These are phyloP conservation scores for Whalleya microplaca DNA, from an alignment of 2,329 filamentous ascomycete species.

Conservation along the genomic window DNA sequence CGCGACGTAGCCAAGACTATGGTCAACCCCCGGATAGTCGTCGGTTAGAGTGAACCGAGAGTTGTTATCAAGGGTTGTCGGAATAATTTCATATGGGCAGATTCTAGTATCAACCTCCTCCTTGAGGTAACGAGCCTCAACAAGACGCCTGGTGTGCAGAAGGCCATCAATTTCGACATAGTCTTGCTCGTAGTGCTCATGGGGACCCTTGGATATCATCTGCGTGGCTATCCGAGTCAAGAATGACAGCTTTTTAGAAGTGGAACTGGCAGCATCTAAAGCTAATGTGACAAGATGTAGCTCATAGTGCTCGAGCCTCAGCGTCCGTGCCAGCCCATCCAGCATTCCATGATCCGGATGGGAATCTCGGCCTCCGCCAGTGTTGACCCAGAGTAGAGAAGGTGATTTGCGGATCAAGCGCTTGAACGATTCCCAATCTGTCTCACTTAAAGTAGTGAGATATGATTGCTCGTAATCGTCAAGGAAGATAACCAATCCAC, in stretches of 20 bases:
- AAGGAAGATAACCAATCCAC: too few species aligned
- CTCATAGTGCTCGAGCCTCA: constrained; percentile 6
- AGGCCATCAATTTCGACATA: constrained; percentile 13
- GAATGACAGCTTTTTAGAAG: too few species aligned
- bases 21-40: too few species aligned
- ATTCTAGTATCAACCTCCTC: not conserved
- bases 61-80: too few species aligned
- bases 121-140: constrained; percentile 8
- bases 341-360: constrained; percentile 4
- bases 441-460: too few species aligned
- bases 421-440: constrained; percentile 2
- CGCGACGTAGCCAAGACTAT: too few species aligned
- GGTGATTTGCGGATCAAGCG: not conserved
- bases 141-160: constrained; percentile 13
- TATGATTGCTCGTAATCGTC: too few species aligned
- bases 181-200: constrained; percentile 18
- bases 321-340: constrained; percentile 15
- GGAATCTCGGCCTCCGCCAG: not conserved
- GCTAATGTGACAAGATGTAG: constrained; percentile 16
- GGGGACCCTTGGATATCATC: not conserved
- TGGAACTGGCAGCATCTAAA: not conserved
- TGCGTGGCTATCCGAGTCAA: too few species aligned
- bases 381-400: not conserved
- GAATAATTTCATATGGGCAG: not conserved
- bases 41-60: too few species aligned